Evolutionary conservation across 1,284 basidiomycete species (phyloP).

Genomic region (Stereum hirsutum): DNA sequence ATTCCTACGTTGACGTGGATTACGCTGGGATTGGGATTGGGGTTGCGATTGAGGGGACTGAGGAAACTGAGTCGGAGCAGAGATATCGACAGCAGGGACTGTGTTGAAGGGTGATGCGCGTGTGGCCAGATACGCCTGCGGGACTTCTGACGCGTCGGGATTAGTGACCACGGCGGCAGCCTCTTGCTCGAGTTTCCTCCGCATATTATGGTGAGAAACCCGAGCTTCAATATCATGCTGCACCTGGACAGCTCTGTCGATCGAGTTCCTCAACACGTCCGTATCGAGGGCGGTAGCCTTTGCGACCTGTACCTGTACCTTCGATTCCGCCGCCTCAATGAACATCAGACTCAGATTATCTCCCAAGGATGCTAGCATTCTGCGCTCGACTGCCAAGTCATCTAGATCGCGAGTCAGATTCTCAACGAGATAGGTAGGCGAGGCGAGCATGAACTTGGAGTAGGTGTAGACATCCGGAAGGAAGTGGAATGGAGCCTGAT

Average conservation of each 20-base stretch:
- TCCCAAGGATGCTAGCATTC: constrained; percentile 49
- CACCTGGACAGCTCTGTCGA: constrained; percentile 55
- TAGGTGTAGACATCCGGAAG: constrained; percentile 86
- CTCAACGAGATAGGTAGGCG: constrained; percentile 72
- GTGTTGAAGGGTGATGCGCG: constrained; percentile 6
- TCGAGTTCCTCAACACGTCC: constrained; percentile 38
- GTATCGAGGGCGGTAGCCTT: constrained; percentile 73
- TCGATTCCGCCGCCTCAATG: constrained; percentile 70
- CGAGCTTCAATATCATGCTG: constrained; percentile 42
- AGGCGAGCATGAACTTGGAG: constrained; percentile 94
- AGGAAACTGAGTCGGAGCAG: constrained; percentile 25
- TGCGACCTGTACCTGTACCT: constrained; percentile 68
- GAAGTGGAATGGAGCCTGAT: constrained; percentile 93
- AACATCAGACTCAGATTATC: constrained; percentile 78
- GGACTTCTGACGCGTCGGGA: constrained; percentile 23
- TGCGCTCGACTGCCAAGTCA: constrained; percentile 63
- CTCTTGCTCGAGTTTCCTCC: constrained; percentile 14
- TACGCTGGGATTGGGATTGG: no score
- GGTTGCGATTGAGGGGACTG: no score
- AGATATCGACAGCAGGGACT: constrained; percentile 14
- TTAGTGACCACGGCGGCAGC: constrained; percentile 1
- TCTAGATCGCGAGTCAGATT: constrained; percentile 73
- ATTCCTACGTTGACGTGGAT: constrained; percentile 62
- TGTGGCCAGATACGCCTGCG: constrained; percentile 44
- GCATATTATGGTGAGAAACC: constrained; percentile 7